These are phyloP conservation scores for Dictyostelium capitatum DNA, from an alignment of 78 protist species.

Conservation along the genomic window DNA sequence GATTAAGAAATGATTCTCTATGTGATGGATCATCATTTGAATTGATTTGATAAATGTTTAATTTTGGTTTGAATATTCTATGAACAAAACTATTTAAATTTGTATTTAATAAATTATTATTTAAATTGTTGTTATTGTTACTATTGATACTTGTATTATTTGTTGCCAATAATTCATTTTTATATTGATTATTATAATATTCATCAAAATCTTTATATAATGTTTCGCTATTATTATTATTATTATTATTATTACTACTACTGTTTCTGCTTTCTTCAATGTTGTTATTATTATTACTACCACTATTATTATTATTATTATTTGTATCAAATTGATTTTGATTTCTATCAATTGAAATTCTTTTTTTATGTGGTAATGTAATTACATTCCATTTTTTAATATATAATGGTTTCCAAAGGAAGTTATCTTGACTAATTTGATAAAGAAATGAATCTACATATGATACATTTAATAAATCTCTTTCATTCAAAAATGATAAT, in stretches of 20 bases:
- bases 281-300: neutral
- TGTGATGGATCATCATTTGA: neutral
- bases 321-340: neutral
- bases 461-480: conserved; percentile 18
- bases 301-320: neutral
- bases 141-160: neutral
- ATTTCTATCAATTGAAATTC: conserved; percentile 23
- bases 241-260: neutral
- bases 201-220: neutral
- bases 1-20: neutral
- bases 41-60: conserved; percentile 1
- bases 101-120: neutral
- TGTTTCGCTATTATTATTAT: neutral
- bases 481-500: conserved; percentile 25
- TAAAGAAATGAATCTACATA: conserved; percentile 23
- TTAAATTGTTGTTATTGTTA: neutral
- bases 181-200: neutral
- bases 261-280: too few species aligned
- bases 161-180: neutral
- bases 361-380: conserved; percentile 45
- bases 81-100: neutral
- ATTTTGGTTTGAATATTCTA: conserved; percentile 10
- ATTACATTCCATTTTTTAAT: conserved; percentile 64
- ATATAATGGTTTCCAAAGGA: conserved; percentile 67
- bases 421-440: conserved; percentile 43